phyloP scores from a whole-genome alignment of 192 early-diverging fungal genomes.

The Entomortierella chlamydospora region DNA sequence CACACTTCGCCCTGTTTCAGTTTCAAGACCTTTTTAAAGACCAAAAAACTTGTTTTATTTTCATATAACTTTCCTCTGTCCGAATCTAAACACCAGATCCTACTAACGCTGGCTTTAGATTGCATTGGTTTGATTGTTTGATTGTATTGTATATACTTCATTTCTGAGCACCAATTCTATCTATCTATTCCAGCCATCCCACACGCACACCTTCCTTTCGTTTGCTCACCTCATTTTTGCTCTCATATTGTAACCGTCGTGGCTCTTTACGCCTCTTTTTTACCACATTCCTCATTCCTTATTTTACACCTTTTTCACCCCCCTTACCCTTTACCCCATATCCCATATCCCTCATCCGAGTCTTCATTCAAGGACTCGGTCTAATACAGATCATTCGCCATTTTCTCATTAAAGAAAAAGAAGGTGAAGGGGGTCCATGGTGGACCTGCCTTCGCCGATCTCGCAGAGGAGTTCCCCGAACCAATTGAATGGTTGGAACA shows the following conservation, averaged over 20 bases:
- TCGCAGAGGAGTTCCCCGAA: not conserved
- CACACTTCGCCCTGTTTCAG: too few species aligned
- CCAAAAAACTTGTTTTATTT: too few species aligned
- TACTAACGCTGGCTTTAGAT: too few species aligned
- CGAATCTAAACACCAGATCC: too few species aligned
- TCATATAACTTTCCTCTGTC: too few species aligned
- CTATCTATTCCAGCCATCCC: not conserved
- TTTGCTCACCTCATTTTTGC: not conserved
- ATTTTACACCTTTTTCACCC: not conserved
- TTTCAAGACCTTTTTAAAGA: too few species aligned
- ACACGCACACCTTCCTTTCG: not conserved
- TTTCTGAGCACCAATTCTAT: not conserved
- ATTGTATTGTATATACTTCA: not conserved
- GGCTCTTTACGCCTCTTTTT: not conserved
- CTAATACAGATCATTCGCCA: conserved; percentile 5
- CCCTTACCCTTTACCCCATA: not conserved
- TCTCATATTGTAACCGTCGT: not conserved
- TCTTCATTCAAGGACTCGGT: conserved; percentile 5
- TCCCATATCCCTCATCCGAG: conserved; percentile 4
- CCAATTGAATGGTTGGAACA: conserved; percentile 29
- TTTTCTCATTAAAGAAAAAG: conserved; percentile 41
- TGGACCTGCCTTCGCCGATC: not conserved
- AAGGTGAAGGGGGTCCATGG: conserved; percentile 29
- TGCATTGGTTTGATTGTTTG: too few species aligned
- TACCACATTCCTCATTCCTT: not conserved